Base-by-base conservation (phyloP, 2,329 filamentous ascomycete species). In the Sarocladium kiliense region DNA sequence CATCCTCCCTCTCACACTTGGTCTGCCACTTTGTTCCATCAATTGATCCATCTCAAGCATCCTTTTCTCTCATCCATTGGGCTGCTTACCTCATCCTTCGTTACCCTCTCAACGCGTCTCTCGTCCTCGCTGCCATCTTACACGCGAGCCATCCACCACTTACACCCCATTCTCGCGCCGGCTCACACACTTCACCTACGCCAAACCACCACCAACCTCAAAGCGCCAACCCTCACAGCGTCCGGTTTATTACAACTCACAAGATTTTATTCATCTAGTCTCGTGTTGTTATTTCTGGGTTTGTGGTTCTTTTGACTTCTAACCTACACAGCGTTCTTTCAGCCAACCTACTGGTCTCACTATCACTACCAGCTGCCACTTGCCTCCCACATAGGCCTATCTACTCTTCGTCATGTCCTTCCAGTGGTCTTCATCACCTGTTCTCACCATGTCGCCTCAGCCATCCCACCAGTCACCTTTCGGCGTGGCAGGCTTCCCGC, bases 341-440 rank as follows among this genome's bases (percentile, higher is more conserved):
- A 51, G 21, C n/a, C n/a, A 51, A 12, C n/a, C 47, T 19, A 9
- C 27, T 18, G 11, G n/a, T 34, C 25, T 49, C 47, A n/a, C 27
- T 4, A 19, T 14, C 16, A 21, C 12, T 5, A 51, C 12, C 18
- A 34, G n/a, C n/a, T 23, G 10, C 26, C 10, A 26, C 2, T 27
- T n/a, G 21, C 6, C 26, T 36, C 11, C 26, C 12, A 2, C 16
- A 57, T 60, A 58, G 57, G 63, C 60, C 53, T 55, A 45, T 32
- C 51, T 36, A 47, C 34, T 59, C 51, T 59, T 56, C 55, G 60
- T 63, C 58, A 61, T 60, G 53, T 74, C 72, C 59, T 77, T 75
- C 59, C 68, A 70, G 59, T 74, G 66, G 60, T 65, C 70, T 57
- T 69, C 74, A 56, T 77, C 75, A 60, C 77, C 77, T 53, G 71